Conservation (phyloP, 139 green algal genomes). For the Pleodorina starrii region DNA sequence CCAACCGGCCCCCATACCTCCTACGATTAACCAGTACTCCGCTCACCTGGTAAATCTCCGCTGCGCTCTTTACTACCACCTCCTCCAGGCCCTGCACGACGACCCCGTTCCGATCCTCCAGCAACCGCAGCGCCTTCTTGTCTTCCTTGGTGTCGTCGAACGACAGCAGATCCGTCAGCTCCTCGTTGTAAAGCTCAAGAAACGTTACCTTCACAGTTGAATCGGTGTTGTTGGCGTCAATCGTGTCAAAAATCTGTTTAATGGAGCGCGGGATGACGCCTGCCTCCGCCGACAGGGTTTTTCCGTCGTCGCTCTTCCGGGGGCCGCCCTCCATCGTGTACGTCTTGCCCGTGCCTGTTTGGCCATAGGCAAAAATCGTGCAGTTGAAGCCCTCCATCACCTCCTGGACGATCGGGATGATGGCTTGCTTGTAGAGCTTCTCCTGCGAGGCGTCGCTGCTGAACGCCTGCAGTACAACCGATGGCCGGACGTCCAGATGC, state of each 20-base stretch:
- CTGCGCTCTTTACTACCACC: conserved; percentile 87
- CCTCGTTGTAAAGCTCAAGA: conserved; percentile 99
- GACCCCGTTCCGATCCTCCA: conserved; percentile 86
- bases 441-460: conserved; percentile 86
- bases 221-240: conserved; percentile 83
- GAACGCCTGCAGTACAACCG: conserved; percentile 82
- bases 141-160: conserved; percentile 62
- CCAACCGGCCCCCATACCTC: too few species aligned
- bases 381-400: conserved; percentile 93
- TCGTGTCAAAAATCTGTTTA: conserved; percentile 93
- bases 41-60: conserved; percentile 92
- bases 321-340: conserved; percentile 96
- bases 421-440: conserved; percentile 88
- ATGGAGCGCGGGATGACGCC: conserved; percentile 97
- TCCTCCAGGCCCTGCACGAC: conserved; percentile 95
- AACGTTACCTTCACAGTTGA: conserved; percentile 88
- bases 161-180: conserved; percentile 96
- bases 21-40: too few species aligned
- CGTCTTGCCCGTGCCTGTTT: conserved; percentile 98
- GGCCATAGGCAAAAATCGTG: conserved; percentile 84
- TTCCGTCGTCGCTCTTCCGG: conserved; percentile 71
- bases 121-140: conserved; percentile 75
- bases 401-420: conserved; percentile 96
- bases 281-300: conserved; percentile 75
- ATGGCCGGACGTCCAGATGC: not conserved